Base-by-base conservation (phyloP, 2,329 filamentous ascomycete genomes). In the Sodiomyces alkalinus region DNA sequence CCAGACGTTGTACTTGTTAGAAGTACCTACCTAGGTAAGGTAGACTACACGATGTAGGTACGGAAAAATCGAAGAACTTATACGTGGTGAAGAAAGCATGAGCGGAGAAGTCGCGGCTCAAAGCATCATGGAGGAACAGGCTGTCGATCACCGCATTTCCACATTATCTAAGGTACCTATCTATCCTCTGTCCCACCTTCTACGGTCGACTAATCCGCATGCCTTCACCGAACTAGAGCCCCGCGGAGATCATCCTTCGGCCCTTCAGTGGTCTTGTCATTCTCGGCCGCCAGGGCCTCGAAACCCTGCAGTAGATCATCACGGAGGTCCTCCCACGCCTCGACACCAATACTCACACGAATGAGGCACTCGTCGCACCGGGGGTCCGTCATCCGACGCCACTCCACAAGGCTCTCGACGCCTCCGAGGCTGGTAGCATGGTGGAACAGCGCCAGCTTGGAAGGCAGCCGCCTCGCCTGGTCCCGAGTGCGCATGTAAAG, bases 331-430 rank as follows among this genome's bases (percentile, higher is more conserved):
- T 90, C 79, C 62, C 80, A 79, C 26, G 68, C 71, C 60, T 98
- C 90, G 18, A 94, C 67, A 0, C 90, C 90, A 19, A 94, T 57
- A 49, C 86, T 94, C 17, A 98, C 57, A 28, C 90, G 60, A 51
- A 94, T 45, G 48, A 96, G 51, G 33, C 69, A 62, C 45, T 62
- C 68, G 46, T 92, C 81, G 21, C 92, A 74, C 1, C 50, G 61
- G 3, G 53, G 43, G 59, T 98, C 90, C 33, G 74, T 77, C 82
- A 98, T 90, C 26, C 79, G 71, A 33, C 90, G 66, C 90, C 90
- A 98, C 65, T 98, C 90, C 41, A 98, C 86, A 58, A 96, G 55
- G 45, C 82, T 90, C 66, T 96, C 90, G 7, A 96, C 83, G 4
- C 90, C 87, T 3, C 90, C 90, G 17, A 96, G 55, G 50, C 81